Evolutionary conservation across 2,329 filamentous ascomycete genomes (phyloP), one percentile per base, ranked within the genome.

Genomic region (Chrysoporthe austroafricana): DNA sequence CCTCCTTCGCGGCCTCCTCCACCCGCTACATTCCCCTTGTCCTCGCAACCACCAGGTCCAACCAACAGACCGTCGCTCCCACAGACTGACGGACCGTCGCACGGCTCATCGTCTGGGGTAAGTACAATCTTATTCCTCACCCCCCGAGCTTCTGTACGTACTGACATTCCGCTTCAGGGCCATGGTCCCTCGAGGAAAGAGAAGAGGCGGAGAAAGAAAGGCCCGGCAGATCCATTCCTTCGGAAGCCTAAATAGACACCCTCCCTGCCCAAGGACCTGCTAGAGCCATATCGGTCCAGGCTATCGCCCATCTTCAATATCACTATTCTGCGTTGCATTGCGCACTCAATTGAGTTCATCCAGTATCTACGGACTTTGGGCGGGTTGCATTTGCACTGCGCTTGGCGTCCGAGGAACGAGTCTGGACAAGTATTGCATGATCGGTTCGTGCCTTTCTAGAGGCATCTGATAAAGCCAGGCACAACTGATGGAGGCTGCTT

Each of bases 191-290:
- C 54, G 11, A 59, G 46, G 34, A 60, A 52, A 5, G 42, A 65
- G 14, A 60, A 5, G n/a, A 68, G 63, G 46, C 65, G 50, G 1
- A 73, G 69, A 63, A 83, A 82, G 70, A 82, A 80, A 71, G 72
- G 73, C 5, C 76, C 80, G n/a, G 77, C 77, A 2, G 83, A 82
- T 68, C 80, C 81, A 16, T 84, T 84, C 67, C 81, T 84, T 26
- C 77, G 79, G 61, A 78, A 79, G 76, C 63, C 77, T 72, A 56
- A 79, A 76, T 63, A 62, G 66, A 60, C 32, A 26, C 26, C 26
- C 26, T 21, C 11, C n/a, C 66, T 61, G 43, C 6, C 3, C 59
- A 32, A 26, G 13, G 21, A 46, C 13, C 16, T 39, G 46, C 34
- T 21, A 16, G 50, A 39, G 34, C 34, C 26, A 13, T 42, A 14